Percentiles rank a stretch among this genome's conserved stretches.
phyloP scores from a whole-genome alignment of 176 grass and related monocot genomes.

The sorghum (Sorghum bicolor) region Sorghum_bicolor_NCBIv3 NC_012872.2:302501-303000 shows the following conservation, averaged over 20 bases:
- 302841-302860: constrained; percentile 29
- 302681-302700: not conserved
- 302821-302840: constrained; percentile 45
- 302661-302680: constrained; percentile 22
- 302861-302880: too few species aligned
- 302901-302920: not conserved
- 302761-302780: not conserved
- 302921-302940: not conserved
- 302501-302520: too few species aligned
- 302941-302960: not conserved
- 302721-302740: constrained; percentile 22
- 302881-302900: not conserved
- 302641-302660: constrained; percentile 7
- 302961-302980: not conserved
- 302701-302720: constrained; percentile 21
- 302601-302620: too few species aligned
- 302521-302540: too few species aligned
- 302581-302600: too few species aligned
- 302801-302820: constrained; percentile 39
- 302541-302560: too few species aligned
- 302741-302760: too few species aligned
- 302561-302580: too few species aligned
- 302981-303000: too few species aligned
- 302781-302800: constrained; percentile 59
- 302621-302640: not conserved